Evolutionary conservation across 2,329 filamentous ascomycete genomes (phyloP), one percentile per base, ranked within the genome.

Genomic region (Berkeleyomyces basicola): DNA sequence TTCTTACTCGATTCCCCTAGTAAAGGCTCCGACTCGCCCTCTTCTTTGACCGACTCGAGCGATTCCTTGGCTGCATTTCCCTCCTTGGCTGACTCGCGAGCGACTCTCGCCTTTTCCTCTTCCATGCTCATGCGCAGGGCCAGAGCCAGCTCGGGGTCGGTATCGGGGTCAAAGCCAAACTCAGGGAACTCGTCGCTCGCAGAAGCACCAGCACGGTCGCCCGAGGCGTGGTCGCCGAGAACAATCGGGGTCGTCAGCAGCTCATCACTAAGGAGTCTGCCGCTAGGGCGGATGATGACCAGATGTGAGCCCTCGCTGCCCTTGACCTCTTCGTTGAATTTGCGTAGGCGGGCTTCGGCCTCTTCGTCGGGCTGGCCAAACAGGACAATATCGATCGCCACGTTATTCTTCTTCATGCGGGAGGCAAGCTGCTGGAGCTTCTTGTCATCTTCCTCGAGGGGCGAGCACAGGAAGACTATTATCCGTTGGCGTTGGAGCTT

Each of bases 401-500:
- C 88, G 71, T 88, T 92, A 74, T 86, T 87, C 82, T 99, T 99
- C 84, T 97, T 97, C 90, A 97, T 95, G 78, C 93, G 95, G 79
- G 93, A 95, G 53, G 93, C 91, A 39, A 99, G 81, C 71, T 89
- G 88, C 66, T 91, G 82, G 59, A 99, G 83, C 61, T 87, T 84
- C 77, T 93, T 93, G 74, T 96, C 88, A 67, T 89, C 86, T 71
- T 99, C 93, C 66, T 85, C 81, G 70, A 97, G 86, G 37, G 91
- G 88, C 49, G 90, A 96, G 81, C 93, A 99, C 67, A 91, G 87
- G 74, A 99, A 96, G 65, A 95, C 90, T 75, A 99, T 87, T 79
- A 99, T 95, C 68, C 93, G 88, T 79, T 96, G 91, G 69, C 90
- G 85, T 76, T 97, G 93, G 58, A 89, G 90, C 76, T 96, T 96